Evolutionary conservation across 2,329 filamentous ascomycete genomes (phyloP).

Genomic region (Phaeosphaeriaceae sp.): DNA sequence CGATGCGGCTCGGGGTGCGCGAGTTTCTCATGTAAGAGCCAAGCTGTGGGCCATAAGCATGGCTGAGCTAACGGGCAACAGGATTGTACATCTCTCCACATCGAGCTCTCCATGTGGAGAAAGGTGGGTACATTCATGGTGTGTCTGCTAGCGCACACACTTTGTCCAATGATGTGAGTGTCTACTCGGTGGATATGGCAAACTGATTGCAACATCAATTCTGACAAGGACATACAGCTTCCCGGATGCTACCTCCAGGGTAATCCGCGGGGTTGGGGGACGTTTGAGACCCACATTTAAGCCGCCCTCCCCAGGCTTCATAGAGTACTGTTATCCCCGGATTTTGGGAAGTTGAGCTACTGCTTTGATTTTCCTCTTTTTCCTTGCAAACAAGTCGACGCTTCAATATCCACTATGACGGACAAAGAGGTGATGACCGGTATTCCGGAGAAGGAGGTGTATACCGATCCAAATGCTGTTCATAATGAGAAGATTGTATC

Average conservation of each 20-base stretch:
- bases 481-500: conserved; percentile 9
- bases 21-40: conserved; percentile 1
- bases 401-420: neutral
- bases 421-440: conserved; percentile 2
- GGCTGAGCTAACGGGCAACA: conserved; percentile 6
- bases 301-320: conserved; percentile 2
- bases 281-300: conserved; percentile 3
- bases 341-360: neutral
- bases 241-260: conserved; percentile 1
- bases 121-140: conserved; percentile 1
- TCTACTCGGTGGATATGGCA: neutral
- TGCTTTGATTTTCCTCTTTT: neutral
- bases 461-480: neutral
- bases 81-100: conserved; percentile 9
- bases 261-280: neutral
- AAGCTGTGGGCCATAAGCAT: conserved; percentile 10
- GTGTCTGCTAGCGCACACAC: conserved; percentile 1
- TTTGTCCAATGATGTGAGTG: conserved; percentile 1
- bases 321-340: conserved; percentile 2
- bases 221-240: neutral
- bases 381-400: neutral
- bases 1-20: conserved; percentile 1
- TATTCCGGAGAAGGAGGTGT: conserved; percentile 6
- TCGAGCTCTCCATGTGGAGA: conserved; percentile 8
- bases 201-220: conserved; percentile 6